phyloP scores from a whole-genome alignment of 1,284 basidiomycete species.

The Uromyces viciae-fabae region DNA sequence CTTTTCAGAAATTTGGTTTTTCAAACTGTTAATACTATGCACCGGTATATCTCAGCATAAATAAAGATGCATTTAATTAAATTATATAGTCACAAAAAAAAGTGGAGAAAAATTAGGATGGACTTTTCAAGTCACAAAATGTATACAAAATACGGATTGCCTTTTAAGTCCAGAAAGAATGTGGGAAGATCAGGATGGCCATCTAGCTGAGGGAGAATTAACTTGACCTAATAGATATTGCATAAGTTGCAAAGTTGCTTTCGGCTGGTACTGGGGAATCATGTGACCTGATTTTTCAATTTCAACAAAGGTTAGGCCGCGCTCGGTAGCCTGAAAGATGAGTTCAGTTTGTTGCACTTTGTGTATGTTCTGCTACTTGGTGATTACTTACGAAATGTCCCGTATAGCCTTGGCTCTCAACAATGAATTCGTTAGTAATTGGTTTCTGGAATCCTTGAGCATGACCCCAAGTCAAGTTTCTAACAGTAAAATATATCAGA shows the following conservation, averaged over 20 bases:
- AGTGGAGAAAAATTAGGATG: too few relatives aligned
- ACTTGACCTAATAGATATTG: constrained; percentile 33
- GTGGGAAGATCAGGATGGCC: constrained; percentile 11
- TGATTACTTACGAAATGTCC: constrained; percentile 15
- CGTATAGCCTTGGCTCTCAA: constrained; percentile 44
- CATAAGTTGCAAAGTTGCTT: constrained; percentile 32
- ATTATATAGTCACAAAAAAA: too few relatives aligned
- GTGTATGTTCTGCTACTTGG: not conserved
- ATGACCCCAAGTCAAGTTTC: constrained; percentile 53
- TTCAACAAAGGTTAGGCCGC: constrained; percentile 50
- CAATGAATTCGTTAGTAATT: constrained; percentile 46
- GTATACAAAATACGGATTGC: too few relatives aligned
- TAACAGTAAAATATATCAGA: not conserved
- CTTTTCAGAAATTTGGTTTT: too few relatives aligned
- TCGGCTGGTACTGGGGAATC: constrained; percentile 45
- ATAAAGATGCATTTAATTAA: too few relatives aligned
- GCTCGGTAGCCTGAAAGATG: constrained; percentile 47
- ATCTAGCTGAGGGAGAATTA: constrained; percentile 8
- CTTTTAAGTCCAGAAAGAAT: too few relatives aligned
- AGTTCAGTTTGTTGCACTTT: not conserved
- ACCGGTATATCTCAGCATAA: too few relatives aligned
- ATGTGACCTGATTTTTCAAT: constrained; percentile 47
- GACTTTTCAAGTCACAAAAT: too few relatives aligned
- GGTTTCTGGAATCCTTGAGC: constrained; percentile 51
- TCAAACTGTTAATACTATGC: too few relatives aligned